A percentile compares a stretch with the other conserved stretches of the same genome.
Conservation (phyloP, 805 yeast genomes). For the Candida xyloterini region DNA sequence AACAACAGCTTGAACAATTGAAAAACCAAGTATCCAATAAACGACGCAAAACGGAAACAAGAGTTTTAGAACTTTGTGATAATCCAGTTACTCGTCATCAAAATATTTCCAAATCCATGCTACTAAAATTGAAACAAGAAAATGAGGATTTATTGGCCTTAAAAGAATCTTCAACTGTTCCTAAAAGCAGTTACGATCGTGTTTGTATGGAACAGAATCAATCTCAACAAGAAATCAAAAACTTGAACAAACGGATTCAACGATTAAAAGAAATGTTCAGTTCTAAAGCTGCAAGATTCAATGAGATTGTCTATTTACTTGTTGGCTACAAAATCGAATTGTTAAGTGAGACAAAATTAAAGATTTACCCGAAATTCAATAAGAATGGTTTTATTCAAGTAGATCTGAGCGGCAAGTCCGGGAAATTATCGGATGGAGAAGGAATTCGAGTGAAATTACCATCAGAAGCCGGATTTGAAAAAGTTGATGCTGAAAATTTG, state of each 20-base stretch:
- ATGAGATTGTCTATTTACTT: conserved; percentile 61
- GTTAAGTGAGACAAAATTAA: conserved; percentile 51
- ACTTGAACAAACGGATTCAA: conserved; percentile 47
- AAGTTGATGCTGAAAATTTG: conserved; percentile 51
- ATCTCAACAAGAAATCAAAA: conserved; percentile 45
- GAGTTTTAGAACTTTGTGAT: conserved; percentile 56
- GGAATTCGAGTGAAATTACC: conserved; percentile 13
- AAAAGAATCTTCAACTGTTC: conserved; percentile 36
- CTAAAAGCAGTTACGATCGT: conserved; percentile 62
- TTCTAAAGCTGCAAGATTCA: conserved; percentile 66
- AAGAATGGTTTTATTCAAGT: conserved; percentile 23
- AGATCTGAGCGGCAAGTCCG: conserved; percentile 12
- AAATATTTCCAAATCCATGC: conserved; percentile 48
- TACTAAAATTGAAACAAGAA: conserved; percentile 53
- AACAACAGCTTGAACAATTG: conserved; percentile 45
- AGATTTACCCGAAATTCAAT: conserved; percentile 37
- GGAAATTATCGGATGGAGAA: conserved; percentile 10
- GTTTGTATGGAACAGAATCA: conserved; percentile 50
- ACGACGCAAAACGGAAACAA: conserved; percentile 33
- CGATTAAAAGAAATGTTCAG: conserved; percentile 58
- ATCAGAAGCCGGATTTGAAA: conserved; percentile 50
- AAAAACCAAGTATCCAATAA: background rate
- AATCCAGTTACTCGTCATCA: conserved; percentile 68
- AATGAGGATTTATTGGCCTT: conserved; percentile 49
- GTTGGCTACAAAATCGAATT: conserved; percentile 76